Base-by-base conservation (phyloP, 805 yeast genomes). In the Pichia nanzhaoensis region DNA sequence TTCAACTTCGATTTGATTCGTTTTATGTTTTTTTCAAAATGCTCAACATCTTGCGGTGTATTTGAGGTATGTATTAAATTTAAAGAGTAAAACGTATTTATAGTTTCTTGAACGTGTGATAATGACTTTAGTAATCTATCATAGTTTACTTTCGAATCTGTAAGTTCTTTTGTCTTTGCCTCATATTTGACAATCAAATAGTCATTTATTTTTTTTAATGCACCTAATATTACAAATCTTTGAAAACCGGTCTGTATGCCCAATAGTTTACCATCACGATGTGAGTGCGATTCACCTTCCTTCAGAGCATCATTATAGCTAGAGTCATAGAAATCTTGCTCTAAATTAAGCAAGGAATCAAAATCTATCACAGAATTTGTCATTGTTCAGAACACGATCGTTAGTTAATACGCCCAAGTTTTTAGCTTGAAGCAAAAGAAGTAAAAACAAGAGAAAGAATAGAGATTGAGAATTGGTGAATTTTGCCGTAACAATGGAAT, bases 231-330 rank as follows among this genome's bases (percentile, higher is more conserved):
- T 2, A 86, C 52, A 54, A 76, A 82, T 47, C 85, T 64, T 60
- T 84, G 93, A 55, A 78, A 83, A 0, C 87, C 88, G 0, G 84
- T 80, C 57, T 84, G 93, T 36, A 80, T 71, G 0, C 98, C 98
- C 52, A 79, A 81, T 56, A 86, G 88, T 56, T 82, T 83, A 1
- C 96, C 97, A 58, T 89, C 96, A 2, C 69, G 51, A 42, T 64
- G 70, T 39, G 88, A 89, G 36, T 78, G 74, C 39, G 59, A 61
- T 1, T 78, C 65, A 0, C 88, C 84, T 41, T 75, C 82, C 4
- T 66, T 62, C 34, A 73, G 73, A 1, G 96, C 98, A 50, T 86
- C 93, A 40, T 64, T 55, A 57, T 64, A 84, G 1, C 97, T 96
- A 48, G 77, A 78, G 5, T 73, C 60, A 57, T 86, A 89, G 60